Base-by-base conservation (phyloP, 371 early-diverging fungal species). In the Syncephalis fuscata region DNA sequence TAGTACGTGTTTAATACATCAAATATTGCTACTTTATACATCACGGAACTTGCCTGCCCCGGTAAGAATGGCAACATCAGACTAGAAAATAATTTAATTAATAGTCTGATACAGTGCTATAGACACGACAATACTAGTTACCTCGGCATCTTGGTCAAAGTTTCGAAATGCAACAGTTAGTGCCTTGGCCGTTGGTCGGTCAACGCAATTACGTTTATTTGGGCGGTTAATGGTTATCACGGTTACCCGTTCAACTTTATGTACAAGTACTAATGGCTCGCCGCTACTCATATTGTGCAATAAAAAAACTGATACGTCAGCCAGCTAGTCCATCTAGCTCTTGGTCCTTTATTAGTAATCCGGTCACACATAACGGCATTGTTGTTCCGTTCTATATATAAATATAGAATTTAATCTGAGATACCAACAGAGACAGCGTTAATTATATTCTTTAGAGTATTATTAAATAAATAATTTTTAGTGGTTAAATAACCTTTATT, bases 191-290 rank as follows among this genome's bases (percentile, higher is more conserved):
- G 66, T 63, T 3, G 56, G 56, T 2, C 62, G 55, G 24, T 66
- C 59, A 24, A 66, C 66, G 23, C 59, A 58, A 46, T 66, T 66
- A 37, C 64, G 59, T 15, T 59, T 62, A 38, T 63, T 50, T 16
- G 62, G 63, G 14, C 63, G 27, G 50, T 62, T 59, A 43, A 64
- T 64, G 22, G 65, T 61, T 39, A 64, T 43, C 17, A 64, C 48
- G 2, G 58, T 59, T 2, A 54, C 51, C 1, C 49, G 27, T 8
- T 48, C 54, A 11, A 48, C 27, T 25, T 50, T 63, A 49, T 59
- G 55, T 21, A 63, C 50, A 15, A 63, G 48, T 3, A 63, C 58
- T 41, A 41, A n/a, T 7, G 19, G 8, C n/a, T 41, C n/a, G n/a
- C 41, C 21, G 41, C 15, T 21, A n/a, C 21, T n/a, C 41, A 16